Evolutionary conservation across 345 rosid genomes (phyloP).

Genomic region (Populus simonii): DNA sequence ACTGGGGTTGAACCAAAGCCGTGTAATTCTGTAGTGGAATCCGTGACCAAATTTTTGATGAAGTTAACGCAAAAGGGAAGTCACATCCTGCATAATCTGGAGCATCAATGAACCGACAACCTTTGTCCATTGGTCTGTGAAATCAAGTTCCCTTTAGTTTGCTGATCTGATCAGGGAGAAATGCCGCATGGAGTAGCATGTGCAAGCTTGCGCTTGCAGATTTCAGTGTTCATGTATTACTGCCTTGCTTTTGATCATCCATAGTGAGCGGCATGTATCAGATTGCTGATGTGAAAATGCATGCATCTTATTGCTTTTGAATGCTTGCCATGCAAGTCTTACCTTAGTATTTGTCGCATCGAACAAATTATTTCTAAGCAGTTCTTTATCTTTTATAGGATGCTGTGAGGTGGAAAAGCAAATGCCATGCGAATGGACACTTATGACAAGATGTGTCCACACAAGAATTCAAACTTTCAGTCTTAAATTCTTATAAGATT

Average conservation of each 20-base stretch:
- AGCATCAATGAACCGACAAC: neutral
- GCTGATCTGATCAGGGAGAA: neutral
- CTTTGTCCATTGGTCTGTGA: neutral
- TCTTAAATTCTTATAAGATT: neutral
- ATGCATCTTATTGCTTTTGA: too few species aligned
- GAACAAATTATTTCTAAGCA: too few species aligned
- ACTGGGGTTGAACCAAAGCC: constrained; percentile 2
- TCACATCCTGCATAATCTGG: neutral
- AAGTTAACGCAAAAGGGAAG: neutral
- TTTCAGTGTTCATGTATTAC: too few species aligned
- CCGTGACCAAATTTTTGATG: neutral
- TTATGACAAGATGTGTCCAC: neutral
- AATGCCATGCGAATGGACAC: neutral
- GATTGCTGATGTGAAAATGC: too few species aligned
- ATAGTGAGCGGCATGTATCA: too few species aligned
- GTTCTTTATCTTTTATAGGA: too few species aligned
- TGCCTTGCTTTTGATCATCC: too few species aligned
- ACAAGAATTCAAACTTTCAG: neutral
- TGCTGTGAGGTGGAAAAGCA: neutral
- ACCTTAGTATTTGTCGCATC: too few species aligned
- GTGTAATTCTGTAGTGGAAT: neutral
- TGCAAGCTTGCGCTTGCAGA: too few species aligned
- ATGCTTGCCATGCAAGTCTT: too few species aligned
- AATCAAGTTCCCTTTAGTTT: neutral
- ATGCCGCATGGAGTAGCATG: neutral